Base-by-base conservation (phyloP, 1,139 yeast genomes). In the Torulaspora globosa region DNA sequence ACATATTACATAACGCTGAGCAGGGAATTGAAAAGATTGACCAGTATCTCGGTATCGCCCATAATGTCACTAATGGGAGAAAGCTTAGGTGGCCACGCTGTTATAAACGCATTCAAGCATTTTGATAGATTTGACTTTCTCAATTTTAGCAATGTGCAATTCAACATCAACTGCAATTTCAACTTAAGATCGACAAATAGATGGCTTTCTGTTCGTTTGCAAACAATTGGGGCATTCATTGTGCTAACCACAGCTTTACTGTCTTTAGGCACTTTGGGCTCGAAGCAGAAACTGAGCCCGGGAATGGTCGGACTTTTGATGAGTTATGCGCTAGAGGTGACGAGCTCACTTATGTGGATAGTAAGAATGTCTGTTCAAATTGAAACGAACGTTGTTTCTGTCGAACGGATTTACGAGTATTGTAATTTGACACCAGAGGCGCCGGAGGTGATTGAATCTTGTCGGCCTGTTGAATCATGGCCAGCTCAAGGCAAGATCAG, bases 221-320 rank as follows among this genome's bases (percentile, higher is more conserved):
- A 82, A 62, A 71, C 78, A 21, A 78, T 86, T 52, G 89, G 94
- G 1, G 76, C 89, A 0, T 44, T 79, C 1, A 77, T 84, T 32
- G 75, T 83, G 18, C 70, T 84, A 42, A 67, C 78, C 4, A 76
- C 92, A 2, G 79, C 88, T 0, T 46, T 75, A 1, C 66, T 82
- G 44, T 73, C 82, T 4, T 70, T 84, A n/a, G 63, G 78, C 19
- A 72, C 83, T 5, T 69, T 79, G 46, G 68, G 66, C 40, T 69
- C 77, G 1, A 59, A 70, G 2, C 74, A 78, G 12, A 74, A 74
- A 44, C 63, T 84, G 43, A 69, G 78, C 32, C 74, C 90, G 0
- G 90, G 90, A 30, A 69, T 83, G 70, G 80, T 83, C 30, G 95
- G 94, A 48, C 73, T 86, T 50, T 70, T 84, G 35, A 78, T 85